Evolutionary conservation across 495 filamentous ascomycete species (phyloP).

Genomic region (Podospora appendiculata): DNA sequence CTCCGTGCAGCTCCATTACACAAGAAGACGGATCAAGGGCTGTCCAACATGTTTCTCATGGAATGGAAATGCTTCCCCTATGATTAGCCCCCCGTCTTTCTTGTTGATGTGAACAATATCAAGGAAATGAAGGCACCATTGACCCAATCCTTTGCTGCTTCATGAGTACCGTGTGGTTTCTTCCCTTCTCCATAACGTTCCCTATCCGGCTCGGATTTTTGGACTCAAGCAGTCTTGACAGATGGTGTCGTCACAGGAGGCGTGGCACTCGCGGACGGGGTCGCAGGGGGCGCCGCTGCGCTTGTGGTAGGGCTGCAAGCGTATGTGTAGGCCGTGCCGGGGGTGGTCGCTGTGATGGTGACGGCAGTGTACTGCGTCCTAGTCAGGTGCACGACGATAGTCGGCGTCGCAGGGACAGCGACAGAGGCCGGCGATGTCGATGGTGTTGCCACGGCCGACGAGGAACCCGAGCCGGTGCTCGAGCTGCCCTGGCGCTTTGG

Average conservation of each 20-base stretch:
- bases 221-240: too few relatives aligned
- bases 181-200: too few relatives aligned
- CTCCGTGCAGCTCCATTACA: too few relatives aligned
- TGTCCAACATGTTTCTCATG: too few relatives aligned
- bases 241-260: neutral
- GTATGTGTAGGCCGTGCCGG: neutral
- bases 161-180: too few relatives aligned
- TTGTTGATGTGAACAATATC: too few relatives aligned
- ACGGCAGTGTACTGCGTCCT: neutral
- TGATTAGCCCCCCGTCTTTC: too few relatives aligned
- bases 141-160: too few relatives aligned
- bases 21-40: too few relatives aligned
- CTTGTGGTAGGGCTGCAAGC: neutral
- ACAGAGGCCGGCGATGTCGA: neutral
- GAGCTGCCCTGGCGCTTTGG: neutral
- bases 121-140: too few relatives aligned
- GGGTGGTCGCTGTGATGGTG: neutral
- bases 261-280: neutral
- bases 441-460: neutral
- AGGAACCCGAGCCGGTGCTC: neutral
- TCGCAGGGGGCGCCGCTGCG: neutral
- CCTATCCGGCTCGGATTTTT: too few relatives aligned
- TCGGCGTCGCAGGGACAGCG: neutral
- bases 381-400: conserved; percentile 1
- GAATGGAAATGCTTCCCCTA: too few relatives aligned